Base-by-base conservation (phyloP, 2,329 filamentous ascomycete genomes). In the Lizonia empirigonia region DNA sequence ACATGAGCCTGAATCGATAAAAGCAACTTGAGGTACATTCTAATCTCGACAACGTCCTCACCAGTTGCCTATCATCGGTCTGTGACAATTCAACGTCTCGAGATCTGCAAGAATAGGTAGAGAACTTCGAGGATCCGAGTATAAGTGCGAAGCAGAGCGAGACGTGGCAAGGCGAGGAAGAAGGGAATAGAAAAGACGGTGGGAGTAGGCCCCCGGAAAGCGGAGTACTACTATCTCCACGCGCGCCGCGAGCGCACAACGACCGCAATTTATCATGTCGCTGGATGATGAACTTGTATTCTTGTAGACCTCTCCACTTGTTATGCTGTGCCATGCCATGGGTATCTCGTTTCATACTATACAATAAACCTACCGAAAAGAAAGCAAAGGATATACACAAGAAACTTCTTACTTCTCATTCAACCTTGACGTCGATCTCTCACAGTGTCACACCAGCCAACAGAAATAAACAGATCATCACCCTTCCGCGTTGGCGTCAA, bases 401-500 rank as follows among this genome's bases (percentile, higher is more conserved):
- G 33, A 42, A 38, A 38, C 3, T 10, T 15, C 32, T 1, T 13
- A 3, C 2, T 16, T 1, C 22, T n/a, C 26, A 1, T 3, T 35
- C 24, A 20, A 1, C 15, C 29, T 13, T 15, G n/a, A 10, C 41
- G 18, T 8, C 32, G 7, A 19, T 18, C 20, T 19, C 33, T 13
- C 5, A 23, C 4, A 7, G 26, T 33, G 5, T 23, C 52, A 27
- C 58, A 44, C 61, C 63, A 65, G 7, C 61, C 61, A 32, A 80
- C 77, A 26, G 67, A 68, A 34, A 80, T 64, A 32, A 82, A 86
- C 52, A 90, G 64, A 65, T 89, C 85, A 20, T 86, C 83, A 0
- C 87, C 87, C 39, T 84, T 78, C 53, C 85, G 76, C 49, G 84
- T 85, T 2, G 87, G 87, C 36, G 87, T 90, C 61, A 90, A 64